A percentile compares a stretch with the other conserved stretches of the same genome.
Conservation (phyloP, 371 early-diverging fungal genomes). For the Mucor irregularis region DNA sequence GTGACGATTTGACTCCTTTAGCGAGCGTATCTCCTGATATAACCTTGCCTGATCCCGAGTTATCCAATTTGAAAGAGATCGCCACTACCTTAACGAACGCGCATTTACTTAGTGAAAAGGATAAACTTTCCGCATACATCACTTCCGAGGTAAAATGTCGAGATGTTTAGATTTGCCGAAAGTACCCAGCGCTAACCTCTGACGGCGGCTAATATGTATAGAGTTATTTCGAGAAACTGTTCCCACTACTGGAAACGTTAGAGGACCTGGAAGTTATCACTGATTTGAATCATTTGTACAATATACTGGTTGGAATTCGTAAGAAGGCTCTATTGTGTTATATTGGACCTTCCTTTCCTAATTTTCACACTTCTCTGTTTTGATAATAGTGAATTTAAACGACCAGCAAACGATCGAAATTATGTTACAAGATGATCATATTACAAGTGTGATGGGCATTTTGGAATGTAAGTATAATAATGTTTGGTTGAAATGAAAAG, state of each 20-base stretch:
- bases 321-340: conserved; percentile 29
- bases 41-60: conserved; percentile 59
- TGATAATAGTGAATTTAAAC: conserved; percentile 44
- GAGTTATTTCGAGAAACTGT: conserved; percentile 74
- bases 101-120: conserved; percentile 48
- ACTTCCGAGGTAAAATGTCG: conserved; percentile 42
- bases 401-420: conserved; percentile 63
- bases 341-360: background rate
- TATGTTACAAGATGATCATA: conserved; percentile 73
- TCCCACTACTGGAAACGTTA: conserved; percentile 70
- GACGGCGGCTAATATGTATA: conserved; percentile 14
- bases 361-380: background rate
- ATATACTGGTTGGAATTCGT: conserved; percentile 75
- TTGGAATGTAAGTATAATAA: conserved; percentile 75
- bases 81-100: conserved; percentile 52
- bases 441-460: conserved; percentile 71
- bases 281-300: conserved; percentile 71
- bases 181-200: no score
- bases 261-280: conserved; percentile 82
- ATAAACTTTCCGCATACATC: conserved; percentile 49
- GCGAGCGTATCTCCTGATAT: conserved; percentile 3
- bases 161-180: background rate
- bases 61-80: conserved; percentile 67
- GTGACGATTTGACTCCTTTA: conserved; percentile 1
- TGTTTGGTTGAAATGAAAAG: no score